Evolutionary conservation across 352 stramenopile species (phyloP).

Genomic region (Aphanomyces stellatus): DNA sequence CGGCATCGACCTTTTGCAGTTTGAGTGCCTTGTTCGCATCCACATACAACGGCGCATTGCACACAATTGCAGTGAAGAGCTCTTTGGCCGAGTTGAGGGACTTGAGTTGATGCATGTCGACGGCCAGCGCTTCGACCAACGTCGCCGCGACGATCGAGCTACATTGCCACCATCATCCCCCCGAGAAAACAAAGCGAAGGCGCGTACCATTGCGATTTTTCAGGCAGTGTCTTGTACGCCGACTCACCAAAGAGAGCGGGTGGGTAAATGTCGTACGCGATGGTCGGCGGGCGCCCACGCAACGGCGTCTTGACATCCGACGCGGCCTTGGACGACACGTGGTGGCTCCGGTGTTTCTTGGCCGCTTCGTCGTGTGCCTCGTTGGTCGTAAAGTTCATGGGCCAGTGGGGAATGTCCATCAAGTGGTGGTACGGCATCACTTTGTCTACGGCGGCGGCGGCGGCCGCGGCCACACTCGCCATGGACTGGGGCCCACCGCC

Average conservation of each 20-base stretch:
- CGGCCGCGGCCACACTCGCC: too few species aligned
- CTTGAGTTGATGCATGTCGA: slow-evolving; percentile 20
- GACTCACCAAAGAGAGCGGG: slow-evolving; percentile 18
- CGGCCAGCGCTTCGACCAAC: slow-evolving; percentile 11
- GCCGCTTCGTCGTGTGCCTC: not conserved
- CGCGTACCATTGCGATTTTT: slow-evolving; percentile 15
- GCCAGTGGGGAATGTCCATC: not conserved
- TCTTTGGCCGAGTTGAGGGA: slow-evolving; percentile 13
- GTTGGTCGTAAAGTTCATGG: not conserved
- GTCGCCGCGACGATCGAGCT: slow-evolving; percentile 16
- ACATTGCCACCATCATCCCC: too few species aligned
- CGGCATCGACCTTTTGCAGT: not conserved
- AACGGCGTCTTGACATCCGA: not conserved
- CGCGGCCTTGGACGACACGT: too few species aligned
- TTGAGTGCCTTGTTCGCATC: not conserved
- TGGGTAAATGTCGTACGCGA: slow-evolving; percentile 15
- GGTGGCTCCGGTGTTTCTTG: not conserved
- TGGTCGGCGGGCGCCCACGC: not conserved
- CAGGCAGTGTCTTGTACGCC: not conserved
- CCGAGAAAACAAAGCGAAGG: not conserved
- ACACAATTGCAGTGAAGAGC: not conserved
- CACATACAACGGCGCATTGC: slow-evolving; percentile 7
- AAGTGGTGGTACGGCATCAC: slow-evolving; percentile 3
- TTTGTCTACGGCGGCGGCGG: too few species aligned
- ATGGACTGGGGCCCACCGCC: too few species aligned